Base-by-base conservation (phyloP, 2,329 filamentous ascomycete species). In the Canariomyces notabilis region DNA sequence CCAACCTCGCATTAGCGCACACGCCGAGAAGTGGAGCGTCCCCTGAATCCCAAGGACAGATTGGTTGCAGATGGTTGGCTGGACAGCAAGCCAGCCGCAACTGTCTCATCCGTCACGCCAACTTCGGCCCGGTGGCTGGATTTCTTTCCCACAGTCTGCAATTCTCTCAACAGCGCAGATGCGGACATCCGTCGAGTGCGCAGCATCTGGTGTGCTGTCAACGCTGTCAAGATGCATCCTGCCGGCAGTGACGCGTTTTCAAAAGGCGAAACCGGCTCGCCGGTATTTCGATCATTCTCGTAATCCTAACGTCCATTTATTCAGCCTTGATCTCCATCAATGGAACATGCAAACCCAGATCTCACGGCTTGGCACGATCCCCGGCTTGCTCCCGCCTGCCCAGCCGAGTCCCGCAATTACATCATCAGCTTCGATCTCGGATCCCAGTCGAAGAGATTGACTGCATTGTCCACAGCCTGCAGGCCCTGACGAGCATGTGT, bases 41-140 rank as follows among this genome's bases (percentile, higher is more conserved):
- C 33, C 34, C 34, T 26, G 20, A 32, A 18, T 6, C 23, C 18
- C n/a, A 23, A 3, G 16, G 6, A 6, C 8, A 7, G 36, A 40
- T 31, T 40, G 43, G 43, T 37, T 36, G 12, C n/a, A 36, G 16
- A 4, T 19, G 16, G 32, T 46, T 46, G 43, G 43, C 43, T 35
- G 43, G 43, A 9, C 43, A 46, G 37, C 42, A 12, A n/a, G 16
- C 23, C 43, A 40, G 43, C 31, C 37, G 32, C 31, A 31, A 29
- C 7, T 21, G 32, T 12, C 9, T 40, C 14, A 20, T 31, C 42
- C 35, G 35, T 29, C 26, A 18, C 18, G n/a, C 16, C 18, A 18
- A 8, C 18, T 15, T 36, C 20, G 6, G 31, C 9, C 6, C 6
- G n/a, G 33, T 12, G 15, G 15, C 33, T 19, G n/a, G 33, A 36